These are phyloP conservation scores for Phytophthora megakarya DNA, from an alignment of 352 stramenopile genomes.

Conservation along the genomic window DNA sequence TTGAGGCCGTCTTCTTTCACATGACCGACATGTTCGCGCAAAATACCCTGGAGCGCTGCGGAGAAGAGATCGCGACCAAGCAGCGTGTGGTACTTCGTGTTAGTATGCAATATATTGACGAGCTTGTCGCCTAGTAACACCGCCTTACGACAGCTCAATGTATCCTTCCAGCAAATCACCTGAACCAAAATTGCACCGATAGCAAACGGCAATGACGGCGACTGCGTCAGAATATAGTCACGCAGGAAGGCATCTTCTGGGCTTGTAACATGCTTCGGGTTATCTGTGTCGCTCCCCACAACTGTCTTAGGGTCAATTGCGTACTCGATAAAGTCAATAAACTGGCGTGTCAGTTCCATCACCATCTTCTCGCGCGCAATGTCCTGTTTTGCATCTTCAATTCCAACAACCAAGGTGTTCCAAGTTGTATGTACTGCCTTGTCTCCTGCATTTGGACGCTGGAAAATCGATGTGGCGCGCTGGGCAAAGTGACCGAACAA, in stretches of 20 bases:
- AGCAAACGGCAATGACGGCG: conserved; percentile 46
- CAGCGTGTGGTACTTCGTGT: conserved; percentile 45
- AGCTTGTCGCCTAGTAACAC: conserved; percentile 68
- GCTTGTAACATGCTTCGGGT: conserved; percentile 74
- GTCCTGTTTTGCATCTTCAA: conserved; percentile 72
- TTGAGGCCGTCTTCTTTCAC: conserved; percentile 84
- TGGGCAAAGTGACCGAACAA: conserved; percentile 64
- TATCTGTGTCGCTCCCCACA: conserved; percentile 69
- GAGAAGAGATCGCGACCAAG: conserved; percentile 71
- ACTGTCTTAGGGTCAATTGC: conserved; percentile 79
- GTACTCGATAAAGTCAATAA: conserved; percentile 76
- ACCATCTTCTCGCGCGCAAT: conserved; percentile 76
- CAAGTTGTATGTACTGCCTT: conserved; percentile 49
- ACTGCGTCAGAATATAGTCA: conserved; percentile 67
- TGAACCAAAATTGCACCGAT: conserved; percentile 59
- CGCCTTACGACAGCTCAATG: conserved; percentile 65
- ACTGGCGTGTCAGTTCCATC: conserved; percentile 66
- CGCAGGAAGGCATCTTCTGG: conserved; percentile 60
- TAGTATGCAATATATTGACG: conserved; percentile 54
- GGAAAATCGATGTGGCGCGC: conserved; percentile 53
- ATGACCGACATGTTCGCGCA: conserved; percentile 62
- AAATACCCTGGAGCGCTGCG: conserved; percentile 53
- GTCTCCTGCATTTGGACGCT: conserved; percentile 19
- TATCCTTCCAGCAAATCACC: conserved; percentile 79
- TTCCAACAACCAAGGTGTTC: conserved; percentile 58